Evolutionary conservation across 805 yeast genomes (phyloP), one percentile per base, ranked within the genome.

Genomic region (Schwanniomyces yamadae): DNA sequence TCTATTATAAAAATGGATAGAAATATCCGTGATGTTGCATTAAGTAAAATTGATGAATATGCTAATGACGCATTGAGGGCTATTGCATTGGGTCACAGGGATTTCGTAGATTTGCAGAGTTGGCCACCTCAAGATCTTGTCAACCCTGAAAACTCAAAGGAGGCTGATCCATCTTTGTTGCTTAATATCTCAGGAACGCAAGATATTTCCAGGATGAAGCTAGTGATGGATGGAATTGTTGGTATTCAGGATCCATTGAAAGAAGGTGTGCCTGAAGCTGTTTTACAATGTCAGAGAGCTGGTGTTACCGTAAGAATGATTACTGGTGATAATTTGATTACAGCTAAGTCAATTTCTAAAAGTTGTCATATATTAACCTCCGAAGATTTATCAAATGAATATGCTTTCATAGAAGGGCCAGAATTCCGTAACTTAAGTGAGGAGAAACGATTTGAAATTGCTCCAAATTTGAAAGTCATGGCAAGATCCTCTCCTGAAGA

Each of bases 401-500:
- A 65, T 23, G 71, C 82, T 11, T 84, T 80, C 39, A 85, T 93
- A 89, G 98, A 93, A 57, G 99, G 99, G 6, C 97, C 98, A 1
- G 70, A 56, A 4, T 93, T 93, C 66, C 72, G 99, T 40, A 76
- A 77, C 44, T 67, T 93, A 41, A 50, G 77, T 8, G 69, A 70
- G 3, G 61, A 57, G 5, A 81, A 86, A 55, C 71, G 91, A 48
- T 54, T 61, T 10, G 58, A 61, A 14, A 61, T 84, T 28, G 83
- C 82, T n/a, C 95, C 95, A 4, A 70, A 74, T 25, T 66, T 93
- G 38, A 77, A 81, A 50, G 96, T 93, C 2, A 66, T 93, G 49
- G 99, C 98, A 1, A 76, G 99, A 54, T 88, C 96, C 1, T 82
- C 95, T 9, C 99, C 99, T 3, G 96, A 91, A 47, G 99, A 93